phyloP scores from a whole-genome alignment of 345 rosid genomes.

The Leavenworthia alabamica region DNA sequence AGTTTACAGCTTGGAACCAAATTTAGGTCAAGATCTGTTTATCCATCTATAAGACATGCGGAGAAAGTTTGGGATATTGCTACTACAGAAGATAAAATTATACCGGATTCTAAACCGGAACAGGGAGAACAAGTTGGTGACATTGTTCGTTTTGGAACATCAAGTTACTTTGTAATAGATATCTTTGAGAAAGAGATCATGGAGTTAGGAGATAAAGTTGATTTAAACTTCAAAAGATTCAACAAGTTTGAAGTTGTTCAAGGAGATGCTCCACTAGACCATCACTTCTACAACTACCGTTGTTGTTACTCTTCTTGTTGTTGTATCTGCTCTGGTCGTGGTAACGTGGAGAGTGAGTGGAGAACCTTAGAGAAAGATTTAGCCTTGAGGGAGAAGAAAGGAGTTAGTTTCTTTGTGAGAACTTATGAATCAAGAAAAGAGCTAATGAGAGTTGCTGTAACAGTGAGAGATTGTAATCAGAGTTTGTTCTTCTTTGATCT shows the following conservation, averaged over 20 bases:
- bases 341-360: slow-evolving; percentile 6
- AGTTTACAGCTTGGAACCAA: neutral
- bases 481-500: slow-evolving; percentile 25
- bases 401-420: slow-evolving; percentile 18
- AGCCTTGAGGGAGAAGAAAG: slow-evolving; percentile 12
- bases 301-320: slow-evolving; percentile 14
- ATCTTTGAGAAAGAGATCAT: slow-evolving; percentile 29
- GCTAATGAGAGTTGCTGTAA: slow-evolving; percentile 28
- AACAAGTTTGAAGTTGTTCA: neutral
- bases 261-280: slow-evolving; percentile 22
- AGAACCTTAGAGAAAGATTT: neutral
- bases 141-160: neutral
- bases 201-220: slow-evolving; percentile 28
- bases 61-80: slow-evolving; percentile 12
- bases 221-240: slow-evolving; percentile 22
- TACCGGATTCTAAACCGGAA: neutral
- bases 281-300: slow-evolving; percentile 6
- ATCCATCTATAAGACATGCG: slow-evolving; percentile 7
- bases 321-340: neutral
- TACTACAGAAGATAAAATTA: neutral
- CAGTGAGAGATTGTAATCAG: neutral
- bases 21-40: slow-evolving; percentile 15
- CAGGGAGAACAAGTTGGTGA: slow-evolving; percentile 24
- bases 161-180: slow-evolving; percentile 12
- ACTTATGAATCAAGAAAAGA: slow-evolving; percentile 17